Evolutionary conservation across 495 filamentous ascomycete species (phyloP).

Genomic region (Tirmania nivea): DNA sequence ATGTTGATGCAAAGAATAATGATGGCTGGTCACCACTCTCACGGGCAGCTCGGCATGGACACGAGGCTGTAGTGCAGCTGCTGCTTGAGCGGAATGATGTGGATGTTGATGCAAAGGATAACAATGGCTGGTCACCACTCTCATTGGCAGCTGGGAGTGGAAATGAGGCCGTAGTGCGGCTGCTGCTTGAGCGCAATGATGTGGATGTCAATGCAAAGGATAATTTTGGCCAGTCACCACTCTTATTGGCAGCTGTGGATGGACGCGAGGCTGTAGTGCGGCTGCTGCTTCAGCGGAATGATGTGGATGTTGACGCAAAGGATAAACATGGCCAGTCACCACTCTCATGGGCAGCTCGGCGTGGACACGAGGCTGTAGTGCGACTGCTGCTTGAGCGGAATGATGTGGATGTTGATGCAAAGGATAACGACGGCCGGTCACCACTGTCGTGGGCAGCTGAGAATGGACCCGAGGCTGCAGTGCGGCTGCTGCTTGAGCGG

Average conservation of each 20-base stretch:
- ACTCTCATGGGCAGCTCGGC: conserved; percentile 14
- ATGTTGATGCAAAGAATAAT: conserved; percentile 8
- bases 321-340: conserved; percentile 9
- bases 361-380: conserved; percentile 13
- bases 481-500: too few relatives aligned
- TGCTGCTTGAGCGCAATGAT: neutral
- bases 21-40: conserved; percentile 7
- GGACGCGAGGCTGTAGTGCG: neutral
- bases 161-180: too few relatives aligned
- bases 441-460: conserved; percentile 11
- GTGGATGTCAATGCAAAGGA: neutral
- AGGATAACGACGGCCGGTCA: conserved; percentile 13
- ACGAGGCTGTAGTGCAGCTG: conserved; percentile 12
- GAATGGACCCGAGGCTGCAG: too few relatives aligned
- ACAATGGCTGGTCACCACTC: neutral
- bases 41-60: conserved; percentile 6
- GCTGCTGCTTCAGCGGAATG: neutral
- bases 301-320: conserved; percentile 5
- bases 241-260: neutral
- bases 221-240: neutral
- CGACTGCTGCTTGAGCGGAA: conserved; percentile 9
- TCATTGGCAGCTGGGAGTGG: neutral
- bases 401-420: conserved; percentile 7
- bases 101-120: conserved; percentile 9
- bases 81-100: conserved; percentile 10